Conservation (phyloP, 805 yeast species). For the Lachancea thermotolerans region DNA sequence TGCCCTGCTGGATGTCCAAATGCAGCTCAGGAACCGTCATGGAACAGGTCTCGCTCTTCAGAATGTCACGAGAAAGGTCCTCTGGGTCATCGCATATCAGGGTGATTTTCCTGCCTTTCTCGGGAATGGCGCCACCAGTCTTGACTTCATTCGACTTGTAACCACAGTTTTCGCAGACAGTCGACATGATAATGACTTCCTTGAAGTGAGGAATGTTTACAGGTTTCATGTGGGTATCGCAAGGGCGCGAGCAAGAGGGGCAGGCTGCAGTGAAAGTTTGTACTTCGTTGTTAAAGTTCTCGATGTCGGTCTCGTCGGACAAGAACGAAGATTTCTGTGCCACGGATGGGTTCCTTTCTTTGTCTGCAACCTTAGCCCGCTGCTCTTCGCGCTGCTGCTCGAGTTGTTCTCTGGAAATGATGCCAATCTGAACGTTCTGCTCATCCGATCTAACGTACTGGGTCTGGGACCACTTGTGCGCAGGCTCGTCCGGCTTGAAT, state of each 20-base stretch:
- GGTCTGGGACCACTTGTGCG: conserved; percentile 82
- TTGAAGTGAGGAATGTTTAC: conserved; percentile 97
- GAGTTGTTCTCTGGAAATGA: conserved; percentile 56
- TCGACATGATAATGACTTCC: conserved; percentile 94
- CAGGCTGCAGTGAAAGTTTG: conserved; percentile 91
- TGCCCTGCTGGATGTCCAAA: conserved; percentile 90
- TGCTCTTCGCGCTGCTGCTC: conserved; percentile 33
- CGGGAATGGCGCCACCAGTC: conserved; percentile 96
- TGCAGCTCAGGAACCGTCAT: conserved; percentile 78
- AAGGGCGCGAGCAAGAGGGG: conserved; percentile 69
- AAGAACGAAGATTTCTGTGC: conserved; percentile 42
- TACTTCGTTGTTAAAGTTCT: conserved; percentile 81
- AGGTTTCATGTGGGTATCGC: conserved; percentile 93
- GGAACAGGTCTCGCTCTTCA: conserved; percentile 92
- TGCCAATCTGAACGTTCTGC: conserved; percentile 79
- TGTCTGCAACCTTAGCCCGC: conserved; percentile 30
- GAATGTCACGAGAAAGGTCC: conserved; percentile 88
- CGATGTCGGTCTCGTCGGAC: conserved; percentile 71
- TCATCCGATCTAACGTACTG: conserved; percentile 82
- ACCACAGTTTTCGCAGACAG: conserved; percentile 88
- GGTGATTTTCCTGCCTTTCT: conserved; percentile 66
- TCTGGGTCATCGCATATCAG: conserved; percentile 71
- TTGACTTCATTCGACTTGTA: conserved; percentile 96
- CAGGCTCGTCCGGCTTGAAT: conserved; percentile 75
- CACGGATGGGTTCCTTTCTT: conserved; percentile 32